Conservation (phyloP, 2,329 filamentous ascomycete species). For the Monosporascus sp. region DNA sequence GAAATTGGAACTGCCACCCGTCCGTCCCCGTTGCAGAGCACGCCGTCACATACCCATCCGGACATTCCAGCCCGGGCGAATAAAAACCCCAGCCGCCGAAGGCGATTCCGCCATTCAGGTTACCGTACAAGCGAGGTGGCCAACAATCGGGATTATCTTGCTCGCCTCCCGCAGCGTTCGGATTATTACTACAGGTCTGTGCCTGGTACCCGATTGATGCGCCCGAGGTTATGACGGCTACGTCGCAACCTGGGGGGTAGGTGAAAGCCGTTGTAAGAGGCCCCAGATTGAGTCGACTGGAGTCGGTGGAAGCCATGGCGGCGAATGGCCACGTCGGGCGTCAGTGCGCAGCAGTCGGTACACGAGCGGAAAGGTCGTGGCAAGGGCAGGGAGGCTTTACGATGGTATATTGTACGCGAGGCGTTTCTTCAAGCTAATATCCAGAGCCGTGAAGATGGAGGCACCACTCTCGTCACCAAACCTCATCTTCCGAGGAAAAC, state of each 20-base stretch:
- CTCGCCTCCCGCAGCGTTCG: slow-evolving; percentile 4
- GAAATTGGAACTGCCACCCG: slow-evolving; percentile 22
- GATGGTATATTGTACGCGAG: too few species aligned
- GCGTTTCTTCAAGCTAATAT: too few species aligned
- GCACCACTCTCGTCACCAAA: too few species aligned
- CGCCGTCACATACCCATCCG: slow-evolving; percentile 25
- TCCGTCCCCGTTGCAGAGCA: slow-evolving; percentile 23
- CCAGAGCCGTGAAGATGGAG: too few species aligned
- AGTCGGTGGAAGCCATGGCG: too few species aligned
- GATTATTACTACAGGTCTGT: slow-evolving; percentile 15
- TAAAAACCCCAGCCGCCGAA: slow-evolving; percentile 31
- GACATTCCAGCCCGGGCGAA: slow-evolving; percentile 29
- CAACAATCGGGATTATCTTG: slow-evolving; percentile 26
- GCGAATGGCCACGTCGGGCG: too few species aligned
- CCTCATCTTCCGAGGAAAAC: too few species aligned
- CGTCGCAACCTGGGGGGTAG: slow-evolving; percentile 14
- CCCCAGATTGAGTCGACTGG: slow-evolving; percentile 10
- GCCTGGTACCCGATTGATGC: slow-evolving; percentile 20
- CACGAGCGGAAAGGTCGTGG: too few species aligned
- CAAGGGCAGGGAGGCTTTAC: too few species aligned
- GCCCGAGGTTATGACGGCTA: slow-evolving; percentile 14
- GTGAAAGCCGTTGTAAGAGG: slow-evolving; percentile 20
- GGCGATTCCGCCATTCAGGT: slow-evolving; percentile 8
- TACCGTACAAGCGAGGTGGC: slow-evolving; percentile 16
- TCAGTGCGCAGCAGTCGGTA: too few species aligned